Conservation (phyloP, 768 basidiomycete species). For the Pleurotus sapidus region DNA sequence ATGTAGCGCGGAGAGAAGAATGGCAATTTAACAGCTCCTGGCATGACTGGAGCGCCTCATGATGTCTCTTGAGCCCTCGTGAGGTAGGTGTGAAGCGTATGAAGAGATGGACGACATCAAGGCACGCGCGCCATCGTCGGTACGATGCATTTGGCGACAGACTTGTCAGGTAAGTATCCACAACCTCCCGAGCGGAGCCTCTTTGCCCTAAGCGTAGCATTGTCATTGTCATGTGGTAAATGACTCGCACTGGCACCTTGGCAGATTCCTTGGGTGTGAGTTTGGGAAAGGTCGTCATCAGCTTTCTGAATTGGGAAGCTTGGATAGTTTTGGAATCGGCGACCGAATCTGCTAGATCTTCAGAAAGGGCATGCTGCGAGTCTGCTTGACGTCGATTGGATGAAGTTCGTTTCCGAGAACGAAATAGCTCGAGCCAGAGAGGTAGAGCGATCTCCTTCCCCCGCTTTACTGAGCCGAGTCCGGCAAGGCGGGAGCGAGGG, state of each 20-base stretch:
- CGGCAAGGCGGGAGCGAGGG: background rate
- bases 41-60: slow-evolving; percentile 41
- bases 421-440: slow-evolving; percentile 54
- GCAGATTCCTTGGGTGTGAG: slow-evolving; percentile 29
- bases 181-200: slow-evolving; percentile 39
- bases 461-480: slow-evolving; percentile 3
- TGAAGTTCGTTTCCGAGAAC: slow-evolving; percentile 53
- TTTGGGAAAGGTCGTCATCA: slow-evolving; percentile 40
- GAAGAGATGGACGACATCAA: slow-evolving; percentile 57
- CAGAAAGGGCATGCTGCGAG: slow-evolving; percentile 9
- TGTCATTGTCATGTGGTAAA: slow-evolving; percentile 41
- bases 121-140: slow-evolving; percentile 30
- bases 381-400: slow-evolving; percentile 26
- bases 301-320: slow-evolving; percentile 26
- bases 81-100: slow-evolving; percentile 30
- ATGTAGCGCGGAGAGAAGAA: slow-evolving; percentile 49
- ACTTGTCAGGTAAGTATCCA: slow-evolving; percentile 43
- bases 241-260: slow-evolving; percentile 36
- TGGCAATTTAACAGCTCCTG: slow-evolving; percentile 42
- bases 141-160: slow-evolving; percentile 42
- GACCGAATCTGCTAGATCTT: background rate
- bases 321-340: background rate
- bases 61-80: slow-evolving; percentile 40
- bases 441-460: slow-evolving; percentile 11
- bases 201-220: slow-evolving; percentile 41